Conservation (phyloP, 306 rosid genomes). For the Acacia melanoxylon region DNA sequence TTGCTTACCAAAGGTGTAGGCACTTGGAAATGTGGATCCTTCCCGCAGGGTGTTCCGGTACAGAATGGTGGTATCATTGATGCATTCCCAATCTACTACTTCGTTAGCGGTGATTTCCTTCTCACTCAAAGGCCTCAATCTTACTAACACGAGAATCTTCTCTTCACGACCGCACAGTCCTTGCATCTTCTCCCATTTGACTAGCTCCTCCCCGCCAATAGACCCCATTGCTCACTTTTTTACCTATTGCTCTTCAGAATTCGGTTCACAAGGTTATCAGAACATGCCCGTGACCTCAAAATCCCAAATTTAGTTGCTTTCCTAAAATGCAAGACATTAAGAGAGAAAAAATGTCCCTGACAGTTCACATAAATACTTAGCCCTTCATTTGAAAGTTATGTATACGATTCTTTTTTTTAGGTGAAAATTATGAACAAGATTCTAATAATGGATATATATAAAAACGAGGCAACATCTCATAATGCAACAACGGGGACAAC, state of each 20-base stretch:
- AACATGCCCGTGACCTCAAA: slow-evolving; percentile 32
- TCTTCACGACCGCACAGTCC: slow-evolving; percentile 69
- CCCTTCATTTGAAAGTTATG: slow-evolving; percentile 30
- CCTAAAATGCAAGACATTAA: slow-evolving; percentile 42
- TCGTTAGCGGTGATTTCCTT: slow-evolving; percentile 73
- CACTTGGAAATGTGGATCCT: slow-evolving; percentile 96
- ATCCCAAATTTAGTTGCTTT: slow-evolving; percentile 43
- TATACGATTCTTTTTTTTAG: slow-evolving; percentile 9
- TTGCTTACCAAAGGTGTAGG: slow-evolving; percentile 88
- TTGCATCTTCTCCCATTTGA: slow-evolving; percentile 89
- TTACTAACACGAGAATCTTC: slow-evolving; percentile 89
- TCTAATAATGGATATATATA: slow-evolving; percentile 37
- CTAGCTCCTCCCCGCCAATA: slow-evolving; percentile 74
- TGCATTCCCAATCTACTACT: slow-evolving; percentile 97
- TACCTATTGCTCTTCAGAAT: slow-evolving; percentile 27
- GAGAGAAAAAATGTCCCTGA: slow-evolving; percentile 30
- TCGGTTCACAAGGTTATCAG: slow-evolving; percentile 38
- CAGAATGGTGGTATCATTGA: slow-evolving; percentile 83
- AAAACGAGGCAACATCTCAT: not conserved
- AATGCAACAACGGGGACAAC: slow-evolving; percentile 41
- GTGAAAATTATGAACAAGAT: slow-evolving; percentile 1
- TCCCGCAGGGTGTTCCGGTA: slow-evolving; percentile 91
- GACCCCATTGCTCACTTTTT: slow-evolving; percentile 73
- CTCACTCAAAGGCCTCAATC: slow-evolving; percentile 88
- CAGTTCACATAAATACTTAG: slow-evolving; percentile 35